Evolutionary conservation across 306 rosid species (phyloP), one percentile per base, ranked within the genome.

Genomic region (Comarum palustre): DNA sequence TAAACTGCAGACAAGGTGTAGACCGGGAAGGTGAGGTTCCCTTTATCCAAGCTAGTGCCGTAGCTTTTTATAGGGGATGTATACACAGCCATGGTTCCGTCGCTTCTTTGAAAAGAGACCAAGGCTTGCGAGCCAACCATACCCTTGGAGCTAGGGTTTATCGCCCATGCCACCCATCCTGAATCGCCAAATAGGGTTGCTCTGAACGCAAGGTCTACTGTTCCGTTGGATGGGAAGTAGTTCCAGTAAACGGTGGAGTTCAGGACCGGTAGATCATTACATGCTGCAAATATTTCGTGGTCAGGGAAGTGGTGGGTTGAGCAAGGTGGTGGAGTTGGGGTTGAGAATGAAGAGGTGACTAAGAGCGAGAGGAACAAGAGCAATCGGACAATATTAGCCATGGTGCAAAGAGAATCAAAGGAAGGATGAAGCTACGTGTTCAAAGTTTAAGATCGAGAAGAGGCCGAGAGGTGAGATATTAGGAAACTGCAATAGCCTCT

Each of bases 111-210:
- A 15, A 62, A 19, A 0, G 83, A 81, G 0, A 82, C 59, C 0
- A 82, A 24, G 10, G 89, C 73, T 55, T 87, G 87, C 0, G 89
- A 76, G 0, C 87, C 91, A 0, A 76, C 8, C 91, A 87, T 84
- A 0, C 87, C 87, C 1, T 51, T 76, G 14, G 82, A 67, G 0
- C 60, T 82, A 2, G 87, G 89, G 46, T 84, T 87, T 3, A 83
- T 80, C 12, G 82, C 85, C 89, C 87, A 86, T 0, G 85, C 74
- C n/a, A 73, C 24, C 89, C 87, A 87, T 13, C 65, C 43, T 0
- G 85, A 71, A 1, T 39, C 25, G 25, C 63, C 57, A 1, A 34
- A 72, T 0, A 68, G 61, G 0, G 51, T 19, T 20, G 79, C 75
- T 41, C 47, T 74, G 81, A 78, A 84, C 0, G 89, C 87, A 1